phyloP scores from a whole-genome alignment of 1,284 basidiomycete genomes.

The Rhodotorula sp. region DNA sequence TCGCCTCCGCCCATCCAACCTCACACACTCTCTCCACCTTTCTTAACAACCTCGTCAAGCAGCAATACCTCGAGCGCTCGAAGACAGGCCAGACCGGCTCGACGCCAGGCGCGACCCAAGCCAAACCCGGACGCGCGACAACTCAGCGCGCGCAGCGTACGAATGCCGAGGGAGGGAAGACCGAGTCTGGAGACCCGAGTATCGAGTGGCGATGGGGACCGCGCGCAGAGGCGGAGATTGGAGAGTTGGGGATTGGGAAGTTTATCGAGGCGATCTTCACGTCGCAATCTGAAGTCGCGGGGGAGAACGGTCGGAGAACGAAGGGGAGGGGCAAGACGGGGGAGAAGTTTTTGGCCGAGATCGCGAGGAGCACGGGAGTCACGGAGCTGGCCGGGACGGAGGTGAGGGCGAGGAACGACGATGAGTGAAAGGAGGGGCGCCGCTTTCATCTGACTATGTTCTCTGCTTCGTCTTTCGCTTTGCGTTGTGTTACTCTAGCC shows the following conservation, averaged over 20 bases:
- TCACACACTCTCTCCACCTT: conserved; percentile 17
- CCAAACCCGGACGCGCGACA: neutral
- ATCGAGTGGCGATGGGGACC: conserved; percentile 49
- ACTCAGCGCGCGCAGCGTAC: conserved; percentile 15
- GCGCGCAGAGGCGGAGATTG: conserved; percentile 46
- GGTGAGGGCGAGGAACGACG: neutral
- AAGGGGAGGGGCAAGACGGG: conserved; percentile 9
- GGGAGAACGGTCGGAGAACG: neutral
- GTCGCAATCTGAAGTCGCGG: neutral
- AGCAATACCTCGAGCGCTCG: conserved; percentile 46
- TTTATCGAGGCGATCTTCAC: conserved; percentile 44
- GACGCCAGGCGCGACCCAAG: neutral
- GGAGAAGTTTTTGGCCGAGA: conserved; percentile 25
- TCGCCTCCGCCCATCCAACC: conserved; percentile 10
- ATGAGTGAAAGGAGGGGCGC: neutral
- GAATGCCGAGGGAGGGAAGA: conserved; percentile 14
- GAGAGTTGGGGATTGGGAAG: conserved; percentile 44
- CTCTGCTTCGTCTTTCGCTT: neutral
- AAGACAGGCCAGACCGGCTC: conserved; percentile 8
- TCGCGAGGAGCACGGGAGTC: conserved; percentile 28
- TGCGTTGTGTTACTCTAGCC: no score
- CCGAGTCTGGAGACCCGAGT: conserved; percentile 37
- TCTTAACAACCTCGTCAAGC: conserved; percentile 20
- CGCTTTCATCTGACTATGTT: neutral
- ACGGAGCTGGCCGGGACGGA: conserved; percentile 13